Base-by-base conservation (phyloP, 306 rosid species). In the Cucurbita moschata region DNA sequence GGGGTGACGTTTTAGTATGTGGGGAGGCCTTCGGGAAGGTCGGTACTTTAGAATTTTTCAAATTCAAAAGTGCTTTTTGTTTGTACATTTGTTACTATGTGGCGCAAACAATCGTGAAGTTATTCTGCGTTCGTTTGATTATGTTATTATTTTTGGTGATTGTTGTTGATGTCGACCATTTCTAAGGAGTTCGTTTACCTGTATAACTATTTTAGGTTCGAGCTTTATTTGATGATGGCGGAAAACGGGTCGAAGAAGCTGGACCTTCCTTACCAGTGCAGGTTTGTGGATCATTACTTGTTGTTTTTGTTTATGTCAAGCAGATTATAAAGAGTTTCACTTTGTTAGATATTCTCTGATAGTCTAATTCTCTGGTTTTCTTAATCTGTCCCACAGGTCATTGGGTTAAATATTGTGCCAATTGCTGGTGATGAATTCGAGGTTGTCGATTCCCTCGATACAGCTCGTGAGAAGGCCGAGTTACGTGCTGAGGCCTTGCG, bases 1-100 rank as follows among this genome's bases (percentile, higher is more conserved):
- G 72, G 76, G 96, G 99, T 38, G 90, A 91, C 71, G n/a, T 91
- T 44, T 77, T 91, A 62, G 92, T 89, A 74, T 91, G 99, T 40
- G 99, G 99, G 82, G 97, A 80, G 83, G 88, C 96, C 80, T 94
- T 86, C 73, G 99, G 99, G 80, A 94, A 94, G 99, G 99, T 94
- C 74, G 76, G 89, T 81, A 58, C 21, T 68, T 71, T 46, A 21
- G 8, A 49, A 77, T 35, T 74, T 26, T 60, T 54, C 9, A 42
- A 15, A 73, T 50, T 72, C 13, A 37, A 30, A 65, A 15, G 10
- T 39, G 67, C 61, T 67, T 72, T 72, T 57, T 75, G 8, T 37
- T 55, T 62, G 19, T 42, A 8, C 38, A 8, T 42, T 65, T 46
- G 38, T 21, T 19, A 7, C 47, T 37, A 19, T 44, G 72, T 19